phyloP scores from a whole-genome alignment of 345 rosid genomes.

The Crucihimalaya himalaica region DNA sequence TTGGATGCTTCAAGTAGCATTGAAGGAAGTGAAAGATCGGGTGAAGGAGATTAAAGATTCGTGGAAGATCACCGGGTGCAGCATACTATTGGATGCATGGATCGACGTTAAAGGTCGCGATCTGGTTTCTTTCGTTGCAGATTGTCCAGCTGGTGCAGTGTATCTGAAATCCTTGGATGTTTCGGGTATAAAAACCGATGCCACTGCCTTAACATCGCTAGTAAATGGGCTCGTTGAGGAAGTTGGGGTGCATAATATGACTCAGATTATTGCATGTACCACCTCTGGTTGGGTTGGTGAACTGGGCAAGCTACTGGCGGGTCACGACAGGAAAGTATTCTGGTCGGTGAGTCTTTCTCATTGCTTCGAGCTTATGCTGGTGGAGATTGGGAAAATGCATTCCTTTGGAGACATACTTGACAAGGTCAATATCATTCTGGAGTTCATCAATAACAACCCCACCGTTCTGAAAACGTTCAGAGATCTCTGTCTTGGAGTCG shows the following conservation, averaged over 20 bases:
- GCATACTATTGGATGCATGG: constrained; percentile 67
- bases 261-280: constrained; percentile 57
- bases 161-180: constrained; percentile 56
- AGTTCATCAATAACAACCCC: constrained; percentile 40
- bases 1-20: constrained; percentile 43
- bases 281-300: constrained; percentile 56
- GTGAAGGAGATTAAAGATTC: constrained; percentile 48
- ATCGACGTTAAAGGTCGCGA: constrained; percentile 47
- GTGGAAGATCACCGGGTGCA: constrained; percentile 64
- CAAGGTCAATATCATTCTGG: constrained; percentile 37
- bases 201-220: constrained; percentile 40
- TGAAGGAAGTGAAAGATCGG: constrained; percentile 45
- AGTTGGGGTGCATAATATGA: constrained; percentile 52
- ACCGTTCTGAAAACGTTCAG: constrained; percentile 38
- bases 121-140: constrained; percentile 54
- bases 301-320: constrained; percentile 44
- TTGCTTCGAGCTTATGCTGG: constrained; percentile 60
- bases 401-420: constrained; percentile 11
- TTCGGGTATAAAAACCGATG: constrained; percentile 34
- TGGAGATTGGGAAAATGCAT: constrained; percentile 38
- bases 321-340: constrained; percentile 39
- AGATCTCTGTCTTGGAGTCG: constrained; percentile 28
- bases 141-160: constrained; percentile 55
- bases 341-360: constrained; percentile 62
- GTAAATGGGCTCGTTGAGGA: constrained; percentile 47